Evolutionary conservation across 805 yeast genomes (phyloP).

Genomic region (Candida qinlingensis): DNA sequence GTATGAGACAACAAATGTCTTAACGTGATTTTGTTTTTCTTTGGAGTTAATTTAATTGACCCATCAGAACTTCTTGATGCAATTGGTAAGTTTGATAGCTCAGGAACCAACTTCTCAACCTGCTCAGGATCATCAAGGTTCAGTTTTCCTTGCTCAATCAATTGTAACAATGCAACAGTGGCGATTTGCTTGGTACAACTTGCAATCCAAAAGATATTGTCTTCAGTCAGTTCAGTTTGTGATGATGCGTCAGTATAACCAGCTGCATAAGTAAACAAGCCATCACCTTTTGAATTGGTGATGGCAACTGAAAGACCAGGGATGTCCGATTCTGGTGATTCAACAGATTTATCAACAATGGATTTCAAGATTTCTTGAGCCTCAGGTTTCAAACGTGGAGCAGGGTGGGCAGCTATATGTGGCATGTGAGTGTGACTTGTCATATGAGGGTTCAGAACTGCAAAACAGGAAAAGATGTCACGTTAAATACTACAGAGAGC

Average conservation of each 20-base stretch:
- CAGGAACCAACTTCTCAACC: slow-evolving; percentile 28
- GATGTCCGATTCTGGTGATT: background rate
- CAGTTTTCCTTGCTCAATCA: slow-evolving; percentile 29
- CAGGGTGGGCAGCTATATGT: background rate
- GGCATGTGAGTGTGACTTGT: too few relatives aligned
- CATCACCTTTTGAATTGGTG: slow-evolving; percentile 17
- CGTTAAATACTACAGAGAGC: too few relatives aligned
- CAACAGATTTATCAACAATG: slow-evolving; percentile 2
- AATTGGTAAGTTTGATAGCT: slow-evolving; percentile 24
- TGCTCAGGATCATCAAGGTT: slow-evolving; percentile 28
- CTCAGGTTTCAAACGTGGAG: slow-evolving; percentile 3
- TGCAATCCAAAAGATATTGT: slow-evolving; percentile 27
- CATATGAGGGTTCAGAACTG: too few relatives aligned
- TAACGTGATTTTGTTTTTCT: slow-evolving; percentile 29
- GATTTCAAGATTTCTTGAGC: background rate
- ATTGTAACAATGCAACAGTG: slow-evolving; percentile 27
- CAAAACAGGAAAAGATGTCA: too few relatives aligned
- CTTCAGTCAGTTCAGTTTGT: slow-evolving; percentile 15
- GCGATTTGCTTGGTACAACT: slow-evolving; percentile 30
- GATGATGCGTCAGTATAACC: slow-evolving; percentile 18
- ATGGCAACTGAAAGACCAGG: slow-evolving; percentile 16
- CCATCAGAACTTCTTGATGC: slow-evolving; percentile 23
- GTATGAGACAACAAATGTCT: slow-evolving; percentile 33
- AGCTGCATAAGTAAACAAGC: slow-evolving; percentile 17
- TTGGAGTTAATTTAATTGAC: slow-evolving; percentile 18